Evolutionary conservation across 2,329 filamentous ascomycete genomes (phyloP).

Genomic region (Colletotrichum brevisporum): DNA sequence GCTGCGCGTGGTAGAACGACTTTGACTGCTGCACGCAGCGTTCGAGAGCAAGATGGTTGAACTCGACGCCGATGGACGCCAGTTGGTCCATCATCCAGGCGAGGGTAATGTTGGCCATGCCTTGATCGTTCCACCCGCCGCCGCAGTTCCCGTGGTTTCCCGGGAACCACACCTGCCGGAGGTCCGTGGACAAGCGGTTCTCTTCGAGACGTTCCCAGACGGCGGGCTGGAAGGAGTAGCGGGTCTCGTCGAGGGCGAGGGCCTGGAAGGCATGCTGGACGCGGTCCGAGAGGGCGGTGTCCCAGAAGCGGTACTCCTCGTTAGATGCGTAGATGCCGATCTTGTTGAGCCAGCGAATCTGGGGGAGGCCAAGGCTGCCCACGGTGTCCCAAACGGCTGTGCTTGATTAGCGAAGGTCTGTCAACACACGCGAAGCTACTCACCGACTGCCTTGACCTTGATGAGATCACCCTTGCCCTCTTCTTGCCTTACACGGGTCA

Average conservation of each 20-base stretch:
- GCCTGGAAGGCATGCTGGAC: constrained; percentile 73
- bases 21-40: constrained; percentile 53
- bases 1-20: constrained; percentile 46
- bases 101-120: constrained; percentile 56
- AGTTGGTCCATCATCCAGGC: constrained; percentile 70
- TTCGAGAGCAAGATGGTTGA: constrained; percentile 57
- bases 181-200: constrained; percentile 56
- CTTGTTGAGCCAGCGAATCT: constrained; percentile 60
- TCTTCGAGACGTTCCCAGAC: constrained; percentile 64
- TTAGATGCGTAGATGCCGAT: constrained; percentile 61
- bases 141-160: constrained; percentile 80
- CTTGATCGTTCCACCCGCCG: constrained; percentile 73
- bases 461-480: constrained; percentile 57
- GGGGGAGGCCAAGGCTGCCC: constrained; percentile 61
- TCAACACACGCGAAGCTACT: constrained; percentile 40
- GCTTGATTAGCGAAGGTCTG: neutral
- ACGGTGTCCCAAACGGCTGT: constrained; percentile 59
- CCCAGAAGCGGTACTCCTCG: constrained; percentile 67
- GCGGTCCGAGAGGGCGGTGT: constrained; percentile 65
- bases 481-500: constrained; percentile 59
- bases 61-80: constrained; percentile 65
- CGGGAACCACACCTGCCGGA: constrained; percentile 75
- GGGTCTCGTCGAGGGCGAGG: constrained; percentile 70
- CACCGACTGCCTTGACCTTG: constrained; percentile 61
- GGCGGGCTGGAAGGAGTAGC: constrained; percentile 67